Conservation (phyloP, 2,329 filamentous ascomycete species). For the Pyrenophora graminea region DNA sequence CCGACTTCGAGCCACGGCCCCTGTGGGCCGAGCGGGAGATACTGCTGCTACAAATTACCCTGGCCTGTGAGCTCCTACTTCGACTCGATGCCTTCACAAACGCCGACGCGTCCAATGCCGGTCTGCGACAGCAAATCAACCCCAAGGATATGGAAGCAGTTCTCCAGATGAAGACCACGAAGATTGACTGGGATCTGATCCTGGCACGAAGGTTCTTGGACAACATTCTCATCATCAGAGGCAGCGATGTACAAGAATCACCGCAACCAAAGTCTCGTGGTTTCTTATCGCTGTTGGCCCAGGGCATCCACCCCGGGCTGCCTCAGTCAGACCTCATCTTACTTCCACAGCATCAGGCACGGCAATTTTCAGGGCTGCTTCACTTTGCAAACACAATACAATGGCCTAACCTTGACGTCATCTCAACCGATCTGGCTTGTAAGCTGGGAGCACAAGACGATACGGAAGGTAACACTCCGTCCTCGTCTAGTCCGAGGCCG, state of each 20-base stretch:
- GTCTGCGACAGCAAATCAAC: conserved; percentile 48
- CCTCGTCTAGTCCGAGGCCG: conserved; percentile 28
- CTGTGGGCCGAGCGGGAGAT: conserved; percentile 55
- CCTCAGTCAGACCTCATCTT: conserved; percentile 35
- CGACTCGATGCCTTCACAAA: conserved; percentile 56
- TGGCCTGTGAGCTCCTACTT: conserved; percentile 60
- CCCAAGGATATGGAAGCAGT: conserved; percentile 52
- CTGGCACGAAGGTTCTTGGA: conserved; percentile 58
- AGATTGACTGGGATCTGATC: conserved; percentile 62
- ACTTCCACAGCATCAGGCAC: conserved; percentile 40
- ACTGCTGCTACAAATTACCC: conserved; percentile 58
- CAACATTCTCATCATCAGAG: conserved; percentile 51
- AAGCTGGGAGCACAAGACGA: conserved; percentile 39
- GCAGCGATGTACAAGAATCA: conserved; percentile 19
- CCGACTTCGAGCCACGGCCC: conserved; percentile 26
- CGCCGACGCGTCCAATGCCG: conserved; percentile 38
- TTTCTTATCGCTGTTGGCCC: conserved; percentile 35
- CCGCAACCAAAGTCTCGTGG: conserved; percentile 32
- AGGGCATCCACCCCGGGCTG: conserved; percentile 23
- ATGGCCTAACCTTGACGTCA: conserved; percentile 53
- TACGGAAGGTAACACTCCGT: conserved; percentile 14
- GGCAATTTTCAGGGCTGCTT: conserved; percentile 56
- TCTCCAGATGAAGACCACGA: conserved; percentile 53
- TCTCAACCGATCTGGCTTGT: conserved; percentile 45
- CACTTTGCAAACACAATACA: conserved; percentile 56